Conservation (phyloP, 2,329 filamentous ascomycete genomes). For the Fusarium sp. region DNA sequence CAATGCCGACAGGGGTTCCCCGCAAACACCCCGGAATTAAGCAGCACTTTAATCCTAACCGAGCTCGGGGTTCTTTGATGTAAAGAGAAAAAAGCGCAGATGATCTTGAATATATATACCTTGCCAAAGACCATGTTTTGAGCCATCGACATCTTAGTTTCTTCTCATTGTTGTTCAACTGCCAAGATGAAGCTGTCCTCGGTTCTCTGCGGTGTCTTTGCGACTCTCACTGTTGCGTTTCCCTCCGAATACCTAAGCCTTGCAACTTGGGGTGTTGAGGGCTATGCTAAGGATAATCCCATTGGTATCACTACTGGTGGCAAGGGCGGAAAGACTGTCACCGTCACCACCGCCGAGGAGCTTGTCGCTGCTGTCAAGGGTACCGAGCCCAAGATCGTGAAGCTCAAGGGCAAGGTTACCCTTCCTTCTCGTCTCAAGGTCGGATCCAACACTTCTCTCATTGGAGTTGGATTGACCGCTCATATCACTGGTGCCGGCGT, state of each 20-base stretch:
- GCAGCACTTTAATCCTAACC: not conserved
- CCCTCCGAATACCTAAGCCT: slow-evolving; percentile 31
- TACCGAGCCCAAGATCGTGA: slow-evolving; percentile 54
- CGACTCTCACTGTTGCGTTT: slow-evolving; percentile 20
- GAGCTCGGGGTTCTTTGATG: slow-evolving; percentile 2
- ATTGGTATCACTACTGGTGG: slow-evolving; percentile 53
- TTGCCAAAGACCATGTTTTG: too few relatives aligned
- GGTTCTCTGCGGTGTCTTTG: slow-evolving; percentile 21
- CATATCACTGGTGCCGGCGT: slow-evolving; percentile 51
- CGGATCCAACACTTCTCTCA: slow-evolving; percentile 57
- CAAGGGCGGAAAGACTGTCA: slow-evolving; percentile 58
- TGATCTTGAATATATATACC: slow-evolving; percentile 5
- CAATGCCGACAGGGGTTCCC: slow-evolving; percentile 28
- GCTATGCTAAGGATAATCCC: slow-evolving; percentile 49
- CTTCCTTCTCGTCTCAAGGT: slow-evolving; percentile 54
- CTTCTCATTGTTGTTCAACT: not conserved
- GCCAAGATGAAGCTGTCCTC: slow-evolving; percentile 30
- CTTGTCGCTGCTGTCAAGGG: slow-evolving; percentile 56
- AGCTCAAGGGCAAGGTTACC: slow-evolving; percentile 47
- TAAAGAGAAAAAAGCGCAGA: not conserved
- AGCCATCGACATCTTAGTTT: not conserved
- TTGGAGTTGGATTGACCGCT: slow-evolving; percentile 49
- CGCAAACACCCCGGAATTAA: slow-evolving; percentile 7
- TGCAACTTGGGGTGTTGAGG: slow-evolving; percentile 39
- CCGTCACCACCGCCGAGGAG: slow-evolving; percentile 53